Evolutionary conservation across 495 filamentous ascomycete genomes (phyloP), one percentile per base, ranked within the genome.

Genomic region (Aspergillus egyptiacus): DNA sequence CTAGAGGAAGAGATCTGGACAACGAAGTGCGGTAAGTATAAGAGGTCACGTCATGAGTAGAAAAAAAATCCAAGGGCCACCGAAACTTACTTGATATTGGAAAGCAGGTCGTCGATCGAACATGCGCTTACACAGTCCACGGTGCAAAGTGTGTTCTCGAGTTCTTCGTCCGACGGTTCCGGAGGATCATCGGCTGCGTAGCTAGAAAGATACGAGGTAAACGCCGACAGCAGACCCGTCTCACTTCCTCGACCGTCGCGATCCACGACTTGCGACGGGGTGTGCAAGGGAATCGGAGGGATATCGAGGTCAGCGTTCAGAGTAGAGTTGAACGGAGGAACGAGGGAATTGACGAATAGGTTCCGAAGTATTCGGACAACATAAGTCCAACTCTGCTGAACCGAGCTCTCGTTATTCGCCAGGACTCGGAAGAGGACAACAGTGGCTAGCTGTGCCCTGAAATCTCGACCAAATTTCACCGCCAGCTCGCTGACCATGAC

Each of bases 401-500:
- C 81, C 5, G 86, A 75, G 44, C 73, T 67, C 68, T 96, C 91
- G 54, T 89, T 94, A 19, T 85, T 86, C 41, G 79, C 80, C 33
- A 96, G 78, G 32, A 99, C 86, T 31, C 88, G 79, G 74, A 97
- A 99, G 35, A 99, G 70, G 25, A 97, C 89, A 42, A 96, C 82
- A 32, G 89, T 95, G 19, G 94, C 94, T 46, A 97, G 68, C 64
- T 97, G 91, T 25, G 91, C 91, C 59, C 89, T 84, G 63, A 91
- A 89, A 59, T 99, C 91, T 48, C 91, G 76, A 19, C 93, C 93
- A 69, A 99, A 95, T 61, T 91, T 91, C 54, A 99, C 93, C 44
- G 93, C 93, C 46, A 96, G 76, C 73, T 99, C 91, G 63, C 93
- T 97, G 57, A 99, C 93, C 93, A 99, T 99, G 22, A 99, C 89